Base-by-base conservation (phyloP, 2,329 filamentous ascomycete genomes). In the Fusarium guadeloupense region DNA sequence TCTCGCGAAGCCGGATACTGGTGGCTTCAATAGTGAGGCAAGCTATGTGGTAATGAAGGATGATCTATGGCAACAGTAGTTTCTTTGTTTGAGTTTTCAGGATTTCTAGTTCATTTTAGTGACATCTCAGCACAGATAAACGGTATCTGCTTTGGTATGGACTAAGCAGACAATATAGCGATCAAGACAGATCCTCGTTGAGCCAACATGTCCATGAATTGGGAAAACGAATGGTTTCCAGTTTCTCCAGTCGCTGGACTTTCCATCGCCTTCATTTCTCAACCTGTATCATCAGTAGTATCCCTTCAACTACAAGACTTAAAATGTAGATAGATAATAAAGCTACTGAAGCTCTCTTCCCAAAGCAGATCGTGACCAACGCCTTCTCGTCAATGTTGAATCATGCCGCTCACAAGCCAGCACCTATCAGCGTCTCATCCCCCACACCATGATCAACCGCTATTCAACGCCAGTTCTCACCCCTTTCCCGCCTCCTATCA, bases 341-440 rank as follows among this genome's bases (percentile, higher is more conserved):
- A 5, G 13, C 6, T n/a, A 9, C 10, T 21, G 3, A 1, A 2
- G 1, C 20, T 30, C 17, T 23, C 12, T 17, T 28, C 5, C 12
- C 10, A 5, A n/a, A 12, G 6, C 16, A 17, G 21, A n/a, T 8
- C n/a, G 16, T 19, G 10, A 16, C 16, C 7, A 9, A 34, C 26
- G 31, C 12, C 23, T n/a, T 59, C 9, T 41, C 40, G 46, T 54
- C 55, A 59, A 54, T 4, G 25, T 59, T 59, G 2, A 17, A 47
- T 47, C 54, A 59, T 38, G 0, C 7, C 16, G 4, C 41, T 19
- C 10, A 2, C 5, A 4, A 8, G 4, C 19, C 13, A 45, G 25
- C 30, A 38, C 47, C 41, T 59, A 53, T 53, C 26, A 30, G 40
- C 37, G 26, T 30, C 17, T 41, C 14, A 25, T 9, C 21, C 54